These are phyloP conservation scores for Colletotrichum lindemuthianum DNA, from an alignment of 2,329 filamentous ascomycete genomes.

Conservation along the genomic window DNA sequence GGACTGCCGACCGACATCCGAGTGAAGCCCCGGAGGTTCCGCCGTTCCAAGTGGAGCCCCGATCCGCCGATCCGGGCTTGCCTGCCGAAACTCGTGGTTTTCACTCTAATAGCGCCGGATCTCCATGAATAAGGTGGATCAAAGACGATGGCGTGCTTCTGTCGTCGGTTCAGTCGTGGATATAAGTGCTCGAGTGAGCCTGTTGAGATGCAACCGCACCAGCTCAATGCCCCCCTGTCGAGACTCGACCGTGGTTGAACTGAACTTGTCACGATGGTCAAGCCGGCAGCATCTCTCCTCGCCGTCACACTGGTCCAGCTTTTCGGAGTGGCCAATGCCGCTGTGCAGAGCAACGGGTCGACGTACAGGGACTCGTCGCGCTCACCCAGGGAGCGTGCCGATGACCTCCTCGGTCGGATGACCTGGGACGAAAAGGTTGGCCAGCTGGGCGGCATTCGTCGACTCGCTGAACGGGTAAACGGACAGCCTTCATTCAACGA, in stretches of 20 bases:
- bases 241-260: neutral
- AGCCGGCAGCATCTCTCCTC: neutral
- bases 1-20: conserved; percentile 30
- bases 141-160: conserved; percentile 10
- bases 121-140: neutral
- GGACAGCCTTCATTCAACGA: conserved; percentile 13
- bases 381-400: conserved; percentile 19
- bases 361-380: neutral
- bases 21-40: conserved; percentile 4
- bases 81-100: neutral
- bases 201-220: too few relatives aligned
- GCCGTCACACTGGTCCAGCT: neutral
- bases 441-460: conserved; percentile 27
- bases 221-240: too few relatives aligned
- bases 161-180: too few relatives aligned
- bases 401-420: conserved; percentile 27
- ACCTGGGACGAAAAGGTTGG: conserved; percentile 33
- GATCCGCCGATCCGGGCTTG: conserved; percentile 1
- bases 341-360: neutral
- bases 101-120: too few relatives aligned
- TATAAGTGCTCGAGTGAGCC: too few relatives aligned
- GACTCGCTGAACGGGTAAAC: conserved; percentile 19
- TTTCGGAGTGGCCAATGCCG: neutral
- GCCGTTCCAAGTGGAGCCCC: conserved; percentile 13
- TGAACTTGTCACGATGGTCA: conserved; percentile 10